phyloP scores from a whole-genome alignment of 139 green algal genomes.

The Asterochloris sp. region DNA sequence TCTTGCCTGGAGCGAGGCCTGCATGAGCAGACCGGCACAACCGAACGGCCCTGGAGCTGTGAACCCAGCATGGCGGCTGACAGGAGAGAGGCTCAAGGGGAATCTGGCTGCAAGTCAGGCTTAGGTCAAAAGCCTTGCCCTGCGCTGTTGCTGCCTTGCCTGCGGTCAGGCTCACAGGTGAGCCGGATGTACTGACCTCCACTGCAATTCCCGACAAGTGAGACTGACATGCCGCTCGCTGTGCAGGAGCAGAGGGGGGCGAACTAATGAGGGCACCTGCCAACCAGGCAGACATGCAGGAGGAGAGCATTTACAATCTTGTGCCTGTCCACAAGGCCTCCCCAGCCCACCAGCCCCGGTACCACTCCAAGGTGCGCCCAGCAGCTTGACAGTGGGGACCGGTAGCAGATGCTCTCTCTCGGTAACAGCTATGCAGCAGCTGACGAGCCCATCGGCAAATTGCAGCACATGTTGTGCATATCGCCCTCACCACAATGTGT shows the following conservation, averaged over 20 bases:
- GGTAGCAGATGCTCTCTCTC: not conserved
- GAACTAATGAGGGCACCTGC: not conserved
- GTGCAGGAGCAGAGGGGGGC: not conserved
- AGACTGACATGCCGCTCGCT: not conserved
- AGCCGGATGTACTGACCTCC: not conserved
- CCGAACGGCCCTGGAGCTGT: too few species aligned
- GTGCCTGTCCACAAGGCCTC: constrained; percentile 48
- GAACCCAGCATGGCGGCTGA: too few species aligned
- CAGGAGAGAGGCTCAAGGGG: not conserved
- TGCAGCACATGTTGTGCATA: too few species aligned
- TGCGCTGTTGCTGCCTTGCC: not conserved
- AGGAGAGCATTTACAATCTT: constrained; percentile 67
- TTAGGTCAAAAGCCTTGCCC: not conserved
- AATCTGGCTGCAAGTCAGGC: not conserved
- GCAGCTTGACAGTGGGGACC: not conserved
- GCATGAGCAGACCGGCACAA: too few species aligned
- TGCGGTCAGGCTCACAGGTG: not conserved
- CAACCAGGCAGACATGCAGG: not conserved
- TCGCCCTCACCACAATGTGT: too few species aligned
- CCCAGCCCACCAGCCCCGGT: constrained; percentile 32
- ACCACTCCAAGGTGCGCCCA: constrained; percentile 43
- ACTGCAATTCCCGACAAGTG: too few species aligned
- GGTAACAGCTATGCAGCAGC: not conserved
- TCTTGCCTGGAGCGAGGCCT: too few species aligned
- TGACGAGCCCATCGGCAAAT: not conserved